Evolutionary conservation across 345 rosid genomes (phyloP), one percentile per base, ranked within the genome.

Genomic region (Hibiscus tridactylites): DNA sequence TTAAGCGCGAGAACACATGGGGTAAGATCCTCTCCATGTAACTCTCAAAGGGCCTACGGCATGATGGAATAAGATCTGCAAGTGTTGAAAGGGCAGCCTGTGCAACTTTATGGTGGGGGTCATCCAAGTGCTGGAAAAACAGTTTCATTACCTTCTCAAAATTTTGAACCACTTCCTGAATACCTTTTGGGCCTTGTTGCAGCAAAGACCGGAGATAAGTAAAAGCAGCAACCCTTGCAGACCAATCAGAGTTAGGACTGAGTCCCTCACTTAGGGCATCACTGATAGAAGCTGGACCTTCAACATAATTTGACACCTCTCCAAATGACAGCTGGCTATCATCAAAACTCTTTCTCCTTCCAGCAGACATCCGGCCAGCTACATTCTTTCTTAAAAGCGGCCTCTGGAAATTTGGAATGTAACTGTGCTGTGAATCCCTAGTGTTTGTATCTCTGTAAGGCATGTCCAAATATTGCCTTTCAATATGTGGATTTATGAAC

Each of bases 41-140:
- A 81, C 96, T 88, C 83, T 96, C 99, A 78, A 96, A 96, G 16
- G 97, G 94, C 89, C 86, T 96, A 78, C 98, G 89, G 81, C 99
- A 96, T 73, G 96, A 75, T 58, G 98, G 94, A 78, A 96, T 89
- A 73, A 96, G 85, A 81, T 96, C 98, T 29, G 98, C 96, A 16
- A 96, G 94, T 31, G 98, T 87, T 44, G 97, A 89, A 61, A 96
- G 87, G 77, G 99, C 98, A 81, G 99, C 99, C 83, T 92, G 99
- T 31, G 99, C 99, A 56, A 92, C 99, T 82, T 92, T 96, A 84
- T 92, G 99, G 80, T 96, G 99, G 53, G 99, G 99, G 83, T 96
- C 99, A 84, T 96, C 97, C 81, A 96, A 83, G 78, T 96, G 98
- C 85, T 91, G 96, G 81, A 96, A 92, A 80, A 92, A 96, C 52